Percentiles rank a stretch among this genome's conserved stretches.
Conservation (phyloP, 345 rosid genomes). For the Boechera retrofracta region DNA sequence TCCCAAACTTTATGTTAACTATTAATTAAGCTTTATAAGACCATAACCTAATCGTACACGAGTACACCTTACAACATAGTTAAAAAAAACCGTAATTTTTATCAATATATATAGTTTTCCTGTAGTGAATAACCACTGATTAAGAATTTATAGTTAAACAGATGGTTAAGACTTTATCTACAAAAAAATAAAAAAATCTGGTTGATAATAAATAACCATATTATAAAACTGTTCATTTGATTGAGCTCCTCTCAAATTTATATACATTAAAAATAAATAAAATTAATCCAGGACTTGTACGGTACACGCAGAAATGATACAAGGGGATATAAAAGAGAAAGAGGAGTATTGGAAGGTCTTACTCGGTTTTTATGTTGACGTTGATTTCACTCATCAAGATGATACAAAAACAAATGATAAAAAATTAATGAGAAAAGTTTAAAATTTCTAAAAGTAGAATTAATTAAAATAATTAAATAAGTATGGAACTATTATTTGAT, state of each 20-base stretch:
- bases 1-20: neutral
- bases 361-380: slow-evolving; percentile 39
- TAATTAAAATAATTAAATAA: slow-evolving; percentile 10
- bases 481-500: slow-evolving; percentile 36
- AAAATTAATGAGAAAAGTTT: slow-evolving; percentile 34
- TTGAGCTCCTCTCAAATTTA: neutral
- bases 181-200: neutral
- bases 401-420: slow-evolving; percentile 36
- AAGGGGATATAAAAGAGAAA: slow-evolving; percentile 10
- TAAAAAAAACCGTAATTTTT: neutral
- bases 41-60: neutral
- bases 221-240: neutral
- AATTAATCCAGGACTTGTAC: slow-evolving; percentile 27
- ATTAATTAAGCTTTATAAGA: neutral
- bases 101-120: neutral
- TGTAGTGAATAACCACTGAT: neutral
- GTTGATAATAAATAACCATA: neutral
- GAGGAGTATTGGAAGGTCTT: slow-evolving; percentile 23
- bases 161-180: neutral
- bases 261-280: neutral
- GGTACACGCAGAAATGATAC: slow-evolving; percentile 37
- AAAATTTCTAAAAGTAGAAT: slow-evolving; percentile 23
- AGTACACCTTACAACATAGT: neutral
- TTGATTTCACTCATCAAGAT: slow-evolving; percentile 45
- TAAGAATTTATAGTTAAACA: neutral